Base-by-base conservation (phyloP, 768 basidiomycete species). In the Tylopilus vinaceipallidus region DNA sequence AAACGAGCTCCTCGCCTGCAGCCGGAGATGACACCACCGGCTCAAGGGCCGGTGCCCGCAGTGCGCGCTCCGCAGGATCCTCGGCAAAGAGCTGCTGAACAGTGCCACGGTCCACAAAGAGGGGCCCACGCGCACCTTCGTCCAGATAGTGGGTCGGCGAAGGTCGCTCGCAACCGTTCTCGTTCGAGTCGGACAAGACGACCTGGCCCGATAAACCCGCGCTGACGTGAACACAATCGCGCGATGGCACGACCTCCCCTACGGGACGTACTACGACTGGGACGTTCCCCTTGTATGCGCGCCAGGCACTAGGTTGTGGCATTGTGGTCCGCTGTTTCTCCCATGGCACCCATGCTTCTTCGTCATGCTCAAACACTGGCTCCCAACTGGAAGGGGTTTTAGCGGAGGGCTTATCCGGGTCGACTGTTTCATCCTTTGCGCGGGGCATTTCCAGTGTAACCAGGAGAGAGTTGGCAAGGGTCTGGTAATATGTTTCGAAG, bases 291-390 rank as follows among this genome's bases (percentile, higher is more conserved):
- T 22, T 34, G 39, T 54, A 63, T 1, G 9, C 3, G 3, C 47
- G n/a, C n/a, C n/a, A n/a, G n/a, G n/a, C n/a, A n/a, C n/a, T n/a
- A n/a, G n/a, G n/a, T n/a, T n/a, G n/a, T n/a, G n/a, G n/a, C n/a
- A n/a, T n/a, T n/a, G n/a, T n/a, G n/a, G n/a, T n/a, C n/a, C n/a
- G n/a, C 7, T 14, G 14, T 19, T 16, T 49, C 33, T 47, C 36
- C 62, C 50, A 59, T 14, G 53, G 53, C 20, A 61, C 62, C 63
- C 56, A 64, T 1, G 33, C 42, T 3, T 52, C 58, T 12, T 61
- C 56, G 4, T 53, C 57, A 5, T 62, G 53, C 22, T 50, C 42
- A 16, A 59, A 49, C 11, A n/a, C n/a, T n/a, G n/a, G n/a, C n/a
- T n/a, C n/a, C n/a, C n/a, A n/a, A n/a, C n/a, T n/a, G n/a, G n/a